A percentile compares a stretch with the other conserved stretches of the same genome.
These are phyloP conservation scores for Colletotrichum godetiae DNA, from an alignment of 2,329 filamentous ascomycete species.

Conservation along the genomic window DNA sequence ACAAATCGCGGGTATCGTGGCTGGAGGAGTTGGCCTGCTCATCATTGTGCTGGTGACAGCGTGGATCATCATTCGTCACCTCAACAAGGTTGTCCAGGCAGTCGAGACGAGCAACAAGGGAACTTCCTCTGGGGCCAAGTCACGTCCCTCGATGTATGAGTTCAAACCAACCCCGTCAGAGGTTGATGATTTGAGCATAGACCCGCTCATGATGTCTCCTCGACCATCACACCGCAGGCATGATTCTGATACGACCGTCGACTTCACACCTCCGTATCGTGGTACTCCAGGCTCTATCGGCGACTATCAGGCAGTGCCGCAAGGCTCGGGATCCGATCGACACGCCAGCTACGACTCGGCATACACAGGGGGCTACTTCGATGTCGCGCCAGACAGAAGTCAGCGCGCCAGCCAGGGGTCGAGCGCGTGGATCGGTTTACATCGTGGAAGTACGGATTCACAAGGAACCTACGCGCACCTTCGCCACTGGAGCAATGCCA, in stretches of 20 bases:
- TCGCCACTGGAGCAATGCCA: constrained; percentile 56
- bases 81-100: constrained; percentile 57
- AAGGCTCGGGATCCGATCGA: constrained; percentile 38
- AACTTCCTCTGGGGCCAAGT: constrained; percentile 46
- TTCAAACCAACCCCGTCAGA: constrained; percentile 56
- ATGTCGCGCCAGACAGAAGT: constrained; percentile 35
- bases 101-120: constrained; percentile 47
- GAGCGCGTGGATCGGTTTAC: constrained; percentile 36
- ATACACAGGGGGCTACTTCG: constrained; percentile 45
- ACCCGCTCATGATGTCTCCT: constrained; percentile 51
- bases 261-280: constrained; percentile 37
- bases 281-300: constrained; percentile 22
- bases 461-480: constrained; percentile 49
- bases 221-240: constrained; percentile 35
- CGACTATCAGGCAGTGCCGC: constrained; percentile 35
- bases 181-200: constrained; percentile 54
- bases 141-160: constrained; percentile 49
- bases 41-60: constrained; percentile 58
- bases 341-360: constrained; percentile 44
- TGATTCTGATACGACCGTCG: constrained; percentile 32
- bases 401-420: constrained; percentile 39
- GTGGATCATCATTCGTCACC: constrained; percentile 61
- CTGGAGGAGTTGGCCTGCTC: constrained; percentile 60
- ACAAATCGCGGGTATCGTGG: constrained; percentile 65
- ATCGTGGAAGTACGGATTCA: constrained; percentile 52